Base-by-base conservation (phyloP, 495 filamentous ascomycete species). In the Penicillium nucicola region DNA sequence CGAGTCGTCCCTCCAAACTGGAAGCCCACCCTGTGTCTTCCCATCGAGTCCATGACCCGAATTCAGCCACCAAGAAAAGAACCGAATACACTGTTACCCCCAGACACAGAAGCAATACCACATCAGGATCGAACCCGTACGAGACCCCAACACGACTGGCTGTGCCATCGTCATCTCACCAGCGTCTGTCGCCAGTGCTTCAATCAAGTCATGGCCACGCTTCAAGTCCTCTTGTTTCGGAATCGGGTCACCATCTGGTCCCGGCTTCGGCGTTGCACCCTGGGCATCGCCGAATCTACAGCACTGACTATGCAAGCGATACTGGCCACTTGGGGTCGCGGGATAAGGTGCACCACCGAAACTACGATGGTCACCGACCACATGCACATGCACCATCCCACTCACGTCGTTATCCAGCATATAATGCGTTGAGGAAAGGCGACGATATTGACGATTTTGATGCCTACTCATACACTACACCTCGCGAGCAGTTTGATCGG, bases 391-490 rank as follows among this genome's bases (percentile, higher is more conserved):
- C 60, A 31, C 52, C 60, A 14, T 50, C 55, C 28, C 54, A 46
- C 7, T 53, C 48, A 2, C 58, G 57, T 48, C 65, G 62, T 22
- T 64, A 72, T 38, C 66, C 64, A 20, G 55, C 63, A 2, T 64
- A 62, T 13, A 62, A 61, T 18, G 63, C 63, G 6, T 51, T 65
- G 41, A 61, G 66, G 37, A 74, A 80, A 31, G 68, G 77, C 11
- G 81, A 85, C 42, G 84, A 84, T 60, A 80, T 83, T 43, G 83
- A 85, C 33, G 75, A 84, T 34, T 69, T 70, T 38, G 64, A 74
- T 58, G 82, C 82, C 1, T 89, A 84, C 58, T 85, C 86, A 40
- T 90, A 89, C 53, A 89, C 86, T 4, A 85, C 81, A 20, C 81
- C 84, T 8, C 75, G 81, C 53, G 86, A 89, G 50, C 71, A 87